Base-by-base conservation (phyloP, 768 basidiomycete genomes). In the Candolleomyces eurysporus region DNA sequence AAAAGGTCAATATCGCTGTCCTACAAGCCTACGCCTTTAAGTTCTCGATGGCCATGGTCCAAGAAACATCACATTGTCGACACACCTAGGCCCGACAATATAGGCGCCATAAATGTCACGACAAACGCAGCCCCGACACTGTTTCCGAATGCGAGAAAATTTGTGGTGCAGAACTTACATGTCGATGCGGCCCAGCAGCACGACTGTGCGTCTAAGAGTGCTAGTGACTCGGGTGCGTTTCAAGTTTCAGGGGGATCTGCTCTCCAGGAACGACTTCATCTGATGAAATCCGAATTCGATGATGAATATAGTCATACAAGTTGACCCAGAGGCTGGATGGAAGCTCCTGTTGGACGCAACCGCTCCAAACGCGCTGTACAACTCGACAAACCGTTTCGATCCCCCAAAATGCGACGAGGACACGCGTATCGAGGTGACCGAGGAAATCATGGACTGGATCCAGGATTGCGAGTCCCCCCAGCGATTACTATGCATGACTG, bases 381-480 rank as follows among this genome's bases (percentile, higher is more conserved):
- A 59, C 26, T 59, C 62, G 6, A 14, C n/a, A 40, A 58, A 42
- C 21, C 58, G 62, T 31, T 46, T 48, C 48, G 53, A 58, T 3
- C 58, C 62, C 19, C 62, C 62, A 4, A 40, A 55, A n/a, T 63
- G 62, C 32, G 58, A 63, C 50, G 52, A 53, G 13, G 53, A 42
- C 17, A 63, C 62, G 19, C 62, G 62, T 26, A 39, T 56, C 10
- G 19, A 53, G 10, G 32, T 59, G 1, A 54, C 49, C 26, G 39
- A 19, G 9, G 58, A 56, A 6, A 59, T 63, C 26, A 45, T 42
- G n/a, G 16, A 9, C 31, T 59, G 62, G 62, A 40, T 63, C 30
- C 17, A 14, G 19, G 54, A 55, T 49, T 36, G 53, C 30, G 31
- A 36, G 11, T 13, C 21, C 14, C 53, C 53, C 5, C 32, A 31